A percentile compares a stretch with the other conserved stretches of the same genome.
Evolutionary conservation across 139 green algal species (phyloP).

Genomic region (Diplosphaera chodatii): DNA sequence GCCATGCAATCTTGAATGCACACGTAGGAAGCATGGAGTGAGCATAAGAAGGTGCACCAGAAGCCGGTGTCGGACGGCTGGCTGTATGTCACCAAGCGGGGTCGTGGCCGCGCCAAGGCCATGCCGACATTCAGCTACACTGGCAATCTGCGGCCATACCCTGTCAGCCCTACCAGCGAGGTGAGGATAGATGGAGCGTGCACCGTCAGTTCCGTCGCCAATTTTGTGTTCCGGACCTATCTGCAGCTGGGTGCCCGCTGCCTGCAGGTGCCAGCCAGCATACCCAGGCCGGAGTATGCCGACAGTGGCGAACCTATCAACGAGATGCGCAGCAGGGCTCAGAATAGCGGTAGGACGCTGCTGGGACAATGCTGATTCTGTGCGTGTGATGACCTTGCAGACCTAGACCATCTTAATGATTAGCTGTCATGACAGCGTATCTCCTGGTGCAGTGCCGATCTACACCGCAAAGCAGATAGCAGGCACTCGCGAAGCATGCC

Average conservation of each 20-base stretch:
- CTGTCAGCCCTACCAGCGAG: constrained; percentile 57
- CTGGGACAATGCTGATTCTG: background rate
- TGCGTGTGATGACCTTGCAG: background rate
- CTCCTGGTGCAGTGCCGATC: constrained; percentile 55
- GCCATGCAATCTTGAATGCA: no score
- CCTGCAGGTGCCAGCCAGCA: constrained; percentile 60
- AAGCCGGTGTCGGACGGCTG: constrained; percentile 47
- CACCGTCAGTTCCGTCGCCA: no score
- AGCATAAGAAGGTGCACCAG: constrained; percentile 75
- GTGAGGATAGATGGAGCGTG: constrained; percentile 23
- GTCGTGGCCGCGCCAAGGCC: constrained; percentile 36
- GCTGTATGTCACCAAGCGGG: constrained; percentile 68
- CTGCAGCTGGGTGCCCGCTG: no score
- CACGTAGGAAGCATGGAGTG: constrained; percentile 60
- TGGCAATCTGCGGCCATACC: constrained; percentile 68
- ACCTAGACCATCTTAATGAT: no score
- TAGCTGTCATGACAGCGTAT: no score
- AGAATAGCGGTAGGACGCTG: constrained; percentile 51
- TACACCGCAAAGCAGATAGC: constrained; percentile 54
- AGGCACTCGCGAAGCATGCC: constrained; percentile 70
- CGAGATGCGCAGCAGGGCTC: constrained; percentile 75
- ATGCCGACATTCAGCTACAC: constrained; percentile 84
- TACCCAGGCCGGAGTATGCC: constrained; percentile 64
- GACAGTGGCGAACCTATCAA: constrained; percentile 41
- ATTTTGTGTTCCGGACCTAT: no score